Base-by-base conservation (phyloP, 139 green algal species). In the Chlorella sp. region DNA sequence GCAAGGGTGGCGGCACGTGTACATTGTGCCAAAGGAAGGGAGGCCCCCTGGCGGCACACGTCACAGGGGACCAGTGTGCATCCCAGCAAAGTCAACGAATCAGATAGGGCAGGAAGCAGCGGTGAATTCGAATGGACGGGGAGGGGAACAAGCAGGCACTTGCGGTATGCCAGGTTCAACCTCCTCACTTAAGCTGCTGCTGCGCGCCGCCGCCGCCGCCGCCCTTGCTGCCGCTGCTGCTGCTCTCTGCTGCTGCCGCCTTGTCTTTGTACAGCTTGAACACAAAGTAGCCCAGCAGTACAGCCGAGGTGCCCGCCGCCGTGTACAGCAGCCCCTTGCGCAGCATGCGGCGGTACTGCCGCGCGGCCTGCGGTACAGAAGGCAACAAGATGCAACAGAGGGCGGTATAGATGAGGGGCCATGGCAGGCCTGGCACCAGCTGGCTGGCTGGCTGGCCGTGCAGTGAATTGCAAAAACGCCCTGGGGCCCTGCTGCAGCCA, bases 301-400 rank as follows among this genome's bases (percentile, higher is more conserved):
- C 90, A 24, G 42, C 39, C 1, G 61, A 39, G 18, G 88, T 92
- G 60, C 81, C 92, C 0, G 79, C 80, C 4, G 79, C 92, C 4
- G 91, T 77, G 66, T 83, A 89, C 42, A 94, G 79, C 48, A 87
- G 37, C 22, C 57, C 91, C 22, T 81, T 64, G 68, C 89, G 82
- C 77, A 94, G 81, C 88, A 94, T 94, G 53, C 88, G 64, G 28
- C 84, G 88, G 85, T 94, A 87, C 87, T 85, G 79, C 75, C 83
- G 86, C 4, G 71, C 86, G 0, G 92, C 91, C 86, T 90, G 89
- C 64, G 48, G 48, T 57, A 57, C 48, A 9, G 9, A 57, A 16
- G 48, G 48, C 48, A 57, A 57, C 48, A 57, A n/a, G n/a, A n/a
- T n/a, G n/a, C n/a, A n/a, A n/a, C 48, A 9, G 48, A 22, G 75